Evolutionary conservation across 1,284 basidiomycete genomes (phyloP).

Genomic region (Testicularia cyperi): DNA sequence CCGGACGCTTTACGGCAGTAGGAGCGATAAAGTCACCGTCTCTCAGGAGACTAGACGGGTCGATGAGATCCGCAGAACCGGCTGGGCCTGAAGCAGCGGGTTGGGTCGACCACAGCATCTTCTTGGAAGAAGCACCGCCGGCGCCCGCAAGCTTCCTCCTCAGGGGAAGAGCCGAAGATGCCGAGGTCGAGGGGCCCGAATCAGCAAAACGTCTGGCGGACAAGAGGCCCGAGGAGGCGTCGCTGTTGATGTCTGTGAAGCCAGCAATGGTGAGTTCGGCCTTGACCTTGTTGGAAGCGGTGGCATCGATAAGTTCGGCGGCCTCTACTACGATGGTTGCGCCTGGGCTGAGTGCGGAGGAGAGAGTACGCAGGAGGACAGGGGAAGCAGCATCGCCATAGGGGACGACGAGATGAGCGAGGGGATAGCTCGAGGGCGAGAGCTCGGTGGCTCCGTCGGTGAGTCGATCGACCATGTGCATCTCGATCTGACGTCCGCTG

Average conservation of each 20-base stretch:
- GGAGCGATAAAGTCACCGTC: slow-evolving; percentile 41
- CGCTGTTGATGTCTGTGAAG: slow-evolving; percentile 27
- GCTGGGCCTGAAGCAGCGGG: slow-evolving; percentile 35
- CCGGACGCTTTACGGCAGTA: slow-evolving; percentile 48
- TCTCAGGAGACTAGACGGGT: slow-evolving; percentile 44
- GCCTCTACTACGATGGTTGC: slow-evolving; percentile 39
- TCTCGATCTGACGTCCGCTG: slow-evolving; percentile 47
- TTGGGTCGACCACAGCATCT: slow-evolving; percentile 53
- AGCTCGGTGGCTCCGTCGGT: slow-evolving; percentile 49
- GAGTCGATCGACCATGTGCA: slow-evolving; percentile 58
- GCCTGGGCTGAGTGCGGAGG: slow-evolving; percentile 24
- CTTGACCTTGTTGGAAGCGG: slow-evolving; percentile 18
- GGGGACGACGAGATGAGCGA: slow-evolving; percentile 38
- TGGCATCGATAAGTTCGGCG: slow-evolving; percentile 21
- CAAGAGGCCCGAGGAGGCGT: slow-evolving; percentile 7
- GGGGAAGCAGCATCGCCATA: slow-evolving; percentile 34
- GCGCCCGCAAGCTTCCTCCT: slow-evolving; percentile 41
- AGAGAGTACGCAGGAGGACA: slow-evolving; percentile 33
- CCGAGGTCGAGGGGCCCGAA: slow-evolving; percentile 4
- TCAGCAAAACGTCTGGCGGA: too few relatives aligned
- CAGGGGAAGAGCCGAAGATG: slow-evolving; percentile 36
- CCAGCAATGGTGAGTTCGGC: slow-evolving; percentile 48
- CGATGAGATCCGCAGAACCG: slow-evolving; percentile 45
- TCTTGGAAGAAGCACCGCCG: slow-evolving; percentile 21
- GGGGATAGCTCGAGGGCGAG: slow-evolving; percentile 25